Percentiles rank a stretch among this genome's conserved stretches.
These are phyloP conservation scores for Clathrospora elynae DNA, from an alignment of 2,329 filamentous ascomycete species.

Conservation along the genomic window DNA sequence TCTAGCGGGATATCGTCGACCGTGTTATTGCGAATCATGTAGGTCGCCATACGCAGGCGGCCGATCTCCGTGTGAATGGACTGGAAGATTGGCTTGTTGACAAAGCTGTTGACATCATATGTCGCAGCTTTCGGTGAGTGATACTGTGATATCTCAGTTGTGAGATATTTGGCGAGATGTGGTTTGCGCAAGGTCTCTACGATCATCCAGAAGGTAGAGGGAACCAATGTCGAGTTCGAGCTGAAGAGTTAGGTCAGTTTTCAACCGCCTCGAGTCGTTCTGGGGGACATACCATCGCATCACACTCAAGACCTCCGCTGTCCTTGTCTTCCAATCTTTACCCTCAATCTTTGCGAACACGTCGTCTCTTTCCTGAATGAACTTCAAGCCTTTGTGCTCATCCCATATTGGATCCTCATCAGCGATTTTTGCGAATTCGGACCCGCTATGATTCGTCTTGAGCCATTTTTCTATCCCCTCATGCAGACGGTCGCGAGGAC, in stretches of 20 bases:
- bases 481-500: slow-evolving; percentile 26
- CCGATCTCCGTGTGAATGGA: slow-evolving; percentile 34
- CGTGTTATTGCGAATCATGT: slow-evolving; percentile 15
- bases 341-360: slow-evolving; percentile 14
- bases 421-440: slow-evolving; percentile 18
- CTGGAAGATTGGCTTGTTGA: slow-evolving; percentile 25
- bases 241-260: slow-evolving; percentile 21
- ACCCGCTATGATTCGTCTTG: slow-evolving; percentile 19
- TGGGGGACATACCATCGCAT: slow-evolving; percentile 30
- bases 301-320: slow-evolving; percentile 30
- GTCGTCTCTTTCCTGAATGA: slow-evolving; percentile 27
- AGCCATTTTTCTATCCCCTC: slow-evolving; percentile 33
- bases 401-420: slow-evolving; percentile 26
- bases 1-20: slow-evolving; percentile 25
- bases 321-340: slow-evolving; percentile 16
- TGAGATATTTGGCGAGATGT: slow-evolving; percentile 23
- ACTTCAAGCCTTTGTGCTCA: slow-evolving; percentile 26
- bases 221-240: slow-evolving; percentile 19
- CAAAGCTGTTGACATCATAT: slow-evolving; percentile 25
- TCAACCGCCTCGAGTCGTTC: background rate
- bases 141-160: slow-evolving; percentile 13
- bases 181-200: slow-evolving; percentile 32
- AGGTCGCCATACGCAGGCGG: slow-evolving; percentile 27
- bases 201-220: slow-evolving; percentile 33
- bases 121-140: slow-evolving; percentile 11